Evolutionary conservation across 176 grass and related monocot genomes (phyloP).

Genomic region (Eleusine indica): DNA sequence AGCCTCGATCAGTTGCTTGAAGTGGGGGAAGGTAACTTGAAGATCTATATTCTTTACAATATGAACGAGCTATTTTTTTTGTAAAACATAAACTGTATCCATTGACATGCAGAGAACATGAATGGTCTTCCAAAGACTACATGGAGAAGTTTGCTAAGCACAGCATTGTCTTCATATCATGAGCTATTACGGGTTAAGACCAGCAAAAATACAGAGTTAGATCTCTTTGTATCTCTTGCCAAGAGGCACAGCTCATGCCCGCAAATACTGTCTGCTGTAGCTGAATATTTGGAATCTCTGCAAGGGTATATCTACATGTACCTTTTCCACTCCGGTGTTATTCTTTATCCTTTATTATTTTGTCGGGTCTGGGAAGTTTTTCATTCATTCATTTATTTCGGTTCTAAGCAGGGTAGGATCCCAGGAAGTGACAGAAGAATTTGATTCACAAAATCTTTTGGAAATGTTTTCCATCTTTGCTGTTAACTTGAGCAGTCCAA

Average conservation of each 20-base stretch:
- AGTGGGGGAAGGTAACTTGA: conserved; percentile 62
- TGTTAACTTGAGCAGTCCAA: conserved; percentile 72
- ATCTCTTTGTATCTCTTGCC: conserved; percentile 66
- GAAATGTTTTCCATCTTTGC: conserved; percentile 54
- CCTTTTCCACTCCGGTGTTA: background rate
- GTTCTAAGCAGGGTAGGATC: conserved; percentile 43
- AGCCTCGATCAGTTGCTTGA: conserved; percentile 57
- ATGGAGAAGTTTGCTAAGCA: conserved; percentile 80
- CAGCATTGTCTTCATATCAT: conserved; percentile 69
- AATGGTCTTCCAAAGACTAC: conserved; percentile 65
- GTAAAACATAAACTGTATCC: conserved; percentile 1
- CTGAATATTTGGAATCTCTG: conserved; percentile 72
- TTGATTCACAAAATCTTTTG: conserved; percentile 55
- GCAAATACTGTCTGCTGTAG: conserved; percentile 77
- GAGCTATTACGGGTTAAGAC: conserved; percentile 45
- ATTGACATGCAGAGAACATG: conserved; percentile 46
- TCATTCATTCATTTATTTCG: conserved; percentile 30
- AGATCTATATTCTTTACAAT: conserved; percentile 29
- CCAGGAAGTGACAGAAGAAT: conserved; percentile 42
- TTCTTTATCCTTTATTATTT: conserved; percentile 27
- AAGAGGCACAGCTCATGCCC: conserved; percentile 72
- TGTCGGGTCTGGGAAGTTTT: background rate
- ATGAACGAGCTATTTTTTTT: conserved; percentile 3
- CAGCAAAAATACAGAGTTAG: conserved; percentile 51
- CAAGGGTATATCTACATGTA: conserved; percentile 47